Base-by-base conservation (phyloP, 768 basidiomycete genomes). In the Termitomyces sp. region DNA sequence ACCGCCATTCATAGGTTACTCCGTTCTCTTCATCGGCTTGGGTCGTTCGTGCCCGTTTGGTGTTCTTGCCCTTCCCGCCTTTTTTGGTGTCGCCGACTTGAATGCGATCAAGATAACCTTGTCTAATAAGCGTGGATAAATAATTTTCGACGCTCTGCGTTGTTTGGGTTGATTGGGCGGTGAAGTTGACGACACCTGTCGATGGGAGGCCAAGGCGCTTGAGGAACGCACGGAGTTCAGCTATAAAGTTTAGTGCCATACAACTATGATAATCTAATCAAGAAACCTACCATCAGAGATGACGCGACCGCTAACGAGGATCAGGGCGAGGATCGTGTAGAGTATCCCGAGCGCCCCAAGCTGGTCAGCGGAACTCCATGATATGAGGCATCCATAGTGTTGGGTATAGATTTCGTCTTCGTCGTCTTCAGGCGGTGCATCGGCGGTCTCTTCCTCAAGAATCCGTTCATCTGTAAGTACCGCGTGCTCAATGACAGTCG, bases 251-350 rank as follows among this genome's bases (percentile, higher is more conserved):
- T 4, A 24, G 64, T 46, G 28, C 5, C 20, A 42, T 37, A 33
- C 45, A 18, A 33, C 24, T 52, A 39, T 48, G 33, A 51, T 41
- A 34, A 16, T 29, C 52, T 20, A 55, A 46, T 31, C 58, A 28
- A 54, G 39, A 51, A 3, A 75, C 87, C 64, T 64, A 94, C 94
- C 70, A 64, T 97, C 94, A 28, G 77, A 75, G 18, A 97, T 76
- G 15, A 83, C 79, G 10, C 88, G 75, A 46, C 92, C 92, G 61
- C 83, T 86, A 45, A 88, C 88, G n/a, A 98, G 77, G 48, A 98
- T 85, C 24, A 97, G 75, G 0, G 88, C 84, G 10, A 98, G 81
- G 37, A 98, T 79, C 16, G 92, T 83, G 55, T 92, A 88, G 15
- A 94, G 77, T 5, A 97, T 71, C 8, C 94, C 95, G 24, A 89